Percentiles rank a stretch among this genome's conserved stretches.
Conservation (phyloP, 495 filamentous ascomycete genomes). For the Podospora anserina region DNA sequence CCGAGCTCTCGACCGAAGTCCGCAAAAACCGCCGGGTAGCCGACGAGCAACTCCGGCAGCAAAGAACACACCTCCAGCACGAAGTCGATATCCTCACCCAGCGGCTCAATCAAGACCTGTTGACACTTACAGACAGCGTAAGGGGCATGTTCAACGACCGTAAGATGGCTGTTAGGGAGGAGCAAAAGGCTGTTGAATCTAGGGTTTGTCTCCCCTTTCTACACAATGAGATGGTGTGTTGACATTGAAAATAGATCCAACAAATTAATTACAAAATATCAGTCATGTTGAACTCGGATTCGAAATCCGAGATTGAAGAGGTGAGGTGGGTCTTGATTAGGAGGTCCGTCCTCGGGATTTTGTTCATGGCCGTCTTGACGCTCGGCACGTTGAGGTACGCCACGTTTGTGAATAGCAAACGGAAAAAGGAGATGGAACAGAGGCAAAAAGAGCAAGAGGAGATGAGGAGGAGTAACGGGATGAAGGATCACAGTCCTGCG, state of each 20-base stretch:
- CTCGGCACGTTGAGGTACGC: conserved; percentile 49
- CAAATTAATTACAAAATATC: conserved; percentile 93
- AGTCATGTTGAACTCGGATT: conserved; percentile 77
- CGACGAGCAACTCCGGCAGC: conserved; percentile 70
- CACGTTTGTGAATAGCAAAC: conserved; percentile 44
- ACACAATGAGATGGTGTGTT: not conserved
- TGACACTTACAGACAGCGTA: conserved; percentile 79
- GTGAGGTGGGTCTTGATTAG: conserved; percentile 87
- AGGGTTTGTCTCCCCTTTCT: conserved; percentile 38
- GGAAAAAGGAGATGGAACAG: conserved; percentile 39
- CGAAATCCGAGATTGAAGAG: conserved; percentile 85
- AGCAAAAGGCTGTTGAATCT: conserved; percentile 78
- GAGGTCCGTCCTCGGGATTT: conserved; percentile 77
- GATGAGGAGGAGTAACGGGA: conserved; percentile 35
- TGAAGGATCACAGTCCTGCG: conserved; percentile 35
- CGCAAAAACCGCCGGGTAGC: conserved; percentile 56
- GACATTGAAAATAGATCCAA: conserved; percentile 61
- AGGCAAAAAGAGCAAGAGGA: conserved; percentile 33
- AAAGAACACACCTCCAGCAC: conserved; percentile 80
- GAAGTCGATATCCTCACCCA: conserved; percentile 91
- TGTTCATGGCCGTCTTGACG: conserved; percentile 51
- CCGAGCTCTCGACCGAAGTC: conserved; percentile 82
- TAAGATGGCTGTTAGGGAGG: conserved; percentile 82
- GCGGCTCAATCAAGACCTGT: conserved; percentile 72
- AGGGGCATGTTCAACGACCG: conserved; percentile 96